These are phyloP conservation scores for Sordaria brevicollis DNA, from an alignment of 495 filamentous ascomycete genomes.

Conservation along the genomic window DNA sequence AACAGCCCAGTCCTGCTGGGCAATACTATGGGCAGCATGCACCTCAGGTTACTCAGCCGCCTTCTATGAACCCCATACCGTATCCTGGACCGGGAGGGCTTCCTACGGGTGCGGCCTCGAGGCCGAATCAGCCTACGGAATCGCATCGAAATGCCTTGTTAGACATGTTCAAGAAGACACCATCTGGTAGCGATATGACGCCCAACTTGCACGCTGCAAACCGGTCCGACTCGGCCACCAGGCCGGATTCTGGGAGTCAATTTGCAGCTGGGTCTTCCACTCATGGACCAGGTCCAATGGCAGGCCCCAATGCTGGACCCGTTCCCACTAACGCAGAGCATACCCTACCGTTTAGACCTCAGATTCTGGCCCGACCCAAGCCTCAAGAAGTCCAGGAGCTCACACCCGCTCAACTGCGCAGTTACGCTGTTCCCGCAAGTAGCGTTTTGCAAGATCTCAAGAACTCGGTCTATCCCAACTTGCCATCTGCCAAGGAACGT, in stretches of 20 bases:
- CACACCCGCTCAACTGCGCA: constrained; percentile 9
- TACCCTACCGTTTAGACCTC: constrained; percentile 31
- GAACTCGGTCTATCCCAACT: constrained; percentile 2
- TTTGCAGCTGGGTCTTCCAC: constrained; percentile 13
- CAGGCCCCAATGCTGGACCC: constrained; percentile 19
- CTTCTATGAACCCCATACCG: neutral
- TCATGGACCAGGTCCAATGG: constrained; percentile 14
- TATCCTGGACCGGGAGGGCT: neutral
- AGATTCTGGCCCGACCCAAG: constrained; percentile 30
- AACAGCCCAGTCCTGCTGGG: constrained; percentile 10
- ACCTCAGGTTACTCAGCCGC: constrained; percentile 1
- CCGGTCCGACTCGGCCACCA: constrained; percentile 1
- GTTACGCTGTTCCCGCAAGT: constrained; percentile 1
- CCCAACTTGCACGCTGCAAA: constrained; percentile 3
- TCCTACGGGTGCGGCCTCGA: constrained; percentile 3
- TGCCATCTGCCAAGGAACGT: constrained; percentile 15
- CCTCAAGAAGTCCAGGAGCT: constrained; percentile 9
- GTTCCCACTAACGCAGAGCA: constrained; percentile 27
- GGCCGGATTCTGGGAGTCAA: constrained; percentile 7
- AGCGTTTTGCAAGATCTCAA: constrained; percentile 2
- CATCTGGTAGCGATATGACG: constrained; percentile 13
- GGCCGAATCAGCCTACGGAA: constrained; percentile 26
- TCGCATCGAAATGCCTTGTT: constrained; percentile 35
- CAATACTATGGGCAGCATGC: constrained; percentile 13
- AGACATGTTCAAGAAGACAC: constrained; percentile 38